Base-by-base conservation (phyloP, 2,329 filamentous ascomycete species). In the Colletotrichum eleusines region DNA sequence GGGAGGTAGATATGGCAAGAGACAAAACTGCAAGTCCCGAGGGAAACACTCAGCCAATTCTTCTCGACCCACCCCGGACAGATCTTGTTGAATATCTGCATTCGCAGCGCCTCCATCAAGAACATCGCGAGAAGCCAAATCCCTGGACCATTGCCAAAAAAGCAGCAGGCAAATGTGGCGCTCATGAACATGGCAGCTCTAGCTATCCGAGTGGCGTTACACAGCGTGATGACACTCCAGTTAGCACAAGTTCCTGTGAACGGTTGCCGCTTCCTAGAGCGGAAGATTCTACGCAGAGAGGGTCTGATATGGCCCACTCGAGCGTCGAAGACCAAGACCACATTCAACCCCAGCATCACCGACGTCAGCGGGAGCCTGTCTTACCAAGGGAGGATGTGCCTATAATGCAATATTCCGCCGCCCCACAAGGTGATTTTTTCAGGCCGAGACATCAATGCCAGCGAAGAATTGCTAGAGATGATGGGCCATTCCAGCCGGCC, bases 121-220 rank as follows among this genome's bases (percentile, higher is more conserved):
- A 33, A 23, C 54, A 63, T 54, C 23, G 51, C 18, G 44, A 73
- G 31, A 40, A 65, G 18, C 31, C 64, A n/a, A 73, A 71, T 7
- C 72, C 71, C 0, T 74, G 72, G 72, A 51, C 61, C 12, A 55
- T 73, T 18, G 71, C 72, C 33, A 66, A 63, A 23, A 55, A 28
- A 9, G 50, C 70, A 9, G 55, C 63, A 16, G 50, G 40, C 18
- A 59, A 48, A 54, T 51, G 35, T 35, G 51, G 35, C 8, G 18
- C 20, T 44, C 35, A 16, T 9, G 46, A 23, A 8, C 12, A n/a
- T 28, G 18, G n/a, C 18, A 62, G n/a, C 12, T 20, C 11, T 28
- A 16, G 18, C 2, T 20, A 16, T 28, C 59, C 3, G 35, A 1
- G 16, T 38, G 23, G 33, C 3, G 46, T 8, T 38, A 35, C 38